These are phyloP conservation scores for Panicum virgatum DNA, from an alignment of 202 grass and related monocot genomes.

Conservation along the genomic window DNA sequence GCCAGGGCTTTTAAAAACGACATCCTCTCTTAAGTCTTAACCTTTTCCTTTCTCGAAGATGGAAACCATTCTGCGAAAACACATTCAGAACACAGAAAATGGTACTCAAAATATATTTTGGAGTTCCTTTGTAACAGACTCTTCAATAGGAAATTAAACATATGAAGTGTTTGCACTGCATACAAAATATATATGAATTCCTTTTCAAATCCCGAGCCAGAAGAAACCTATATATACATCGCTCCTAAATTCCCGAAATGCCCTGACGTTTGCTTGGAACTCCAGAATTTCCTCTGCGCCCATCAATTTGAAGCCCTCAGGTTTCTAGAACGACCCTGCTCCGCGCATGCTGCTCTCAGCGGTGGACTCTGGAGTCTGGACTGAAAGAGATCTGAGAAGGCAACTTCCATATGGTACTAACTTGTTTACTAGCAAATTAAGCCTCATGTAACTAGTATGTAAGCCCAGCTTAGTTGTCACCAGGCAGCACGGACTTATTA, in stretches of 20 bases:
- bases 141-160: neutral
- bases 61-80: too few species aligned
- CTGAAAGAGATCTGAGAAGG: neutral
- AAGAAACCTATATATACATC: too few species aligned
- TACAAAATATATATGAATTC: too few species aligned
- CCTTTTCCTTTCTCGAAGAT: neutral
- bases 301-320: too few species aligned
- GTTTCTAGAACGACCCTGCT: neutral
- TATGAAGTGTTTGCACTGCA: too few species aligned
- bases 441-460: neutral
- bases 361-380: too few species aligned
- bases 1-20: neutral
- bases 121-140: neutral
- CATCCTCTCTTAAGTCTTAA: neutral
- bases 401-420: neutral
- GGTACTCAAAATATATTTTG: neutral
- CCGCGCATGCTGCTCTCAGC: too few species aligned
- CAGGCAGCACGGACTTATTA: neutral
- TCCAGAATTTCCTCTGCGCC: too few species aligned
- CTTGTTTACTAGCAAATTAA: constrained; percentile 1
- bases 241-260: too few species aligned
- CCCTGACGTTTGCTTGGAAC: too few species aligned
- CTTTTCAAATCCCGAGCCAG: too few species aligned
- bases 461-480: constrained; percentile 21
- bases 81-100: too few species aligned